A percentile compares a stretch with the other conserved stretches of the same genome.
These are phyloP conservation scores for Candida buenavistaensis DNA, from an alignment of 1,139 yeast genomes.

Conservation along the genomic window DNA sequence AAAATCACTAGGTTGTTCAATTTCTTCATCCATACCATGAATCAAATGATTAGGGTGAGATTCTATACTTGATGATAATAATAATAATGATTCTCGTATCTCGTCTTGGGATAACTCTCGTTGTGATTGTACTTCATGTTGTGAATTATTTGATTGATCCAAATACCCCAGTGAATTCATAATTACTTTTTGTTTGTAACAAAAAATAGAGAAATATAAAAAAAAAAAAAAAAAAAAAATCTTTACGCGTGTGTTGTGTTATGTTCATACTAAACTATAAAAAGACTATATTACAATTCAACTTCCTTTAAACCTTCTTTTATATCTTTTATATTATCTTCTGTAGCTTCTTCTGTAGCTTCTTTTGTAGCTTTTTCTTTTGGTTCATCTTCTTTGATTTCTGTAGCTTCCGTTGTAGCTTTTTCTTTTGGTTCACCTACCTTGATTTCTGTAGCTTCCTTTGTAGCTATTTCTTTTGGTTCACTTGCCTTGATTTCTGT, in stretches of 20 bases:
- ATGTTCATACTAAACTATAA: background rate
- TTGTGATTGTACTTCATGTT: slow-evolving; percentile 36
- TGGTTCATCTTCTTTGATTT: slow-evolving; percentile 8
- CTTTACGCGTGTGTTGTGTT: too few species aligned
- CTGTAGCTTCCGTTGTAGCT: slow-evolving; percentile 8
- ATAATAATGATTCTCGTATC: slow-evolving; percentile 32
- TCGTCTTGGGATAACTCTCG: slow-evolving; percentile 36
- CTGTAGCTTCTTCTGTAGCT: slow-evolving; percentile 1
- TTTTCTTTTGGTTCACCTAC: slow-evolving; percentile 13
- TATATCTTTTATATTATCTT: slow-evolving; percentile 4
- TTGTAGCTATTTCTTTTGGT: slow-evolving; percentile 2
- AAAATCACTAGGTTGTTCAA: slow-evolving; percentile 14
- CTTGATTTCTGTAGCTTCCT: slow-evolving; percentile 10
- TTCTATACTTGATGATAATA: slow-evolving; percentile 16
- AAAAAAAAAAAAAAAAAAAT: background rate
- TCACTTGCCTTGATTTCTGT: background rate
- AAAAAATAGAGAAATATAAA: background rate
- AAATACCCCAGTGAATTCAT: slow-evolving; percentile 33
- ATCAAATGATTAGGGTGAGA: slow-evolving; percentile 10
- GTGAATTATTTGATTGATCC: slow-evolving; percentile 23
- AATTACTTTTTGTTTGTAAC: background rate
- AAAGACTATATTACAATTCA: slow-evolving; percentile 8
- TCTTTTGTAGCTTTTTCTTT: slow-evolving; percentile 10
- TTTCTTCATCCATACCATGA: slow-evolving; percentile 15
- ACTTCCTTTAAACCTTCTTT: slow-evolving; percentile 13